A percentile compares a stretch with the other conserved stretches of the same genome.
Conservation (phyloP, 1,284 basidiomycete species). For the Tylopilus sp. region DNA sequence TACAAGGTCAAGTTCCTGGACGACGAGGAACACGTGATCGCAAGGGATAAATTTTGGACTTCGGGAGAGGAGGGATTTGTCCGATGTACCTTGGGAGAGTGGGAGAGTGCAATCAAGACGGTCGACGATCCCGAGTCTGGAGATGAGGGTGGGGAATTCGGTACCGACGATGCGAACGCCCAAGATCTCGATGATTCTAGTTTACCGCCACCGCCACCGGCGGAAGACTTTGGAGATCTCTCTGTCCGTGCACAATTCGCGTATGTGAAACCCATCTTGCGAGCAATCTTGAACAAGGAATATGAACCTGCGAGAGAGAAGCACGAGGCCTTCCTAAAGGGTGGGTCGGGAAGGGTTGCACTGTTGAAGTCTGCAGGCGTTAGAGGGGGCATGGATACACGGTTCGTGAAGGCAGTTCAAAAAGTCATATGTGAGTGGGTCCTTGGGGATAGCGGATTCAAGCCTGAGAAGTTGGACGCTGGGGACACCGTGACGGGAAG, state of each 20-base stretch:
- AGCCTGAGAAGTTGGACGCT: slow-evolving; percentile 10
- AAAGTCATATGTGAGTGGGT: slow-evolving; percentile 52
- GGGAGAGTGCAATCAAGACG: slow-evolving; percentile 44
- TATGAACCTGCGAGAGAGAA: slow-evolving; percentile 50
- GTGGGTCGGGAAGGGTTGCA: slow-evolving; percentile 45
- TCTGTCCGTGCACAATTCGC: slow-evolving; percentile 55
- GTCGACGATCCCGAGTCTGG: slow-evolving; percentile 48
- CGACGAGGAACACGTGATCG: slow-evolving; percentile 38
- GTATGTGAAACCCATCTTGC: slow-evolving; percentile 60
- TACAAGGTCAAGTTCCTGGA: slow-evolving; percentile 60
- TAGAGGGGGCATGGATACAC: slow-evolving; percentile 51
- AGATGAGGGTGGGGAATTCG: slow-evolving; percentile 41
- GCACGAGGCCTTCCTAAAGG: slow-evolving; percentile 55
- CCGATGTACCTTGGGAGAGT: slow-evolving; percentile 56
- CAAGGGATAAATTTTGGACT: slow-evolving; percentile 52
- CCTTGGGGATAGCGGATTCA: slow-evolving; percentile 40
- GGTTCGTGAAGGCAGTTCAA: slow-evolving; percentile 48
- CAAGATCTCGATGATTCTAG: slow-evolving; percentile 21
- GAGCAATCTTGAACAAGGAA: slow-evolving; percentile 49
- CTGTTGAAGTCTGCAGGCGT: slow-evolving; percentile 47
- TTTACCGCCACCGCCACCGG: slow-evolving; percentile 37
- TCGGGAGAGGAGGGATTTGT: slow-evolving; percentile 54
- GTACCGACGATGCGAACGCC: slow-evolving; percentile 25
- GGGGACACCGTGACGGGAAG: not conserved
- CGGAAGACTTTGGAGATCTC: slow-evolving; percentile 44